Evolutionary conservation across 2,329 filamentous ascomycete genomes (phyloP).

Genomic region (Bisporella sp.): DNA sequence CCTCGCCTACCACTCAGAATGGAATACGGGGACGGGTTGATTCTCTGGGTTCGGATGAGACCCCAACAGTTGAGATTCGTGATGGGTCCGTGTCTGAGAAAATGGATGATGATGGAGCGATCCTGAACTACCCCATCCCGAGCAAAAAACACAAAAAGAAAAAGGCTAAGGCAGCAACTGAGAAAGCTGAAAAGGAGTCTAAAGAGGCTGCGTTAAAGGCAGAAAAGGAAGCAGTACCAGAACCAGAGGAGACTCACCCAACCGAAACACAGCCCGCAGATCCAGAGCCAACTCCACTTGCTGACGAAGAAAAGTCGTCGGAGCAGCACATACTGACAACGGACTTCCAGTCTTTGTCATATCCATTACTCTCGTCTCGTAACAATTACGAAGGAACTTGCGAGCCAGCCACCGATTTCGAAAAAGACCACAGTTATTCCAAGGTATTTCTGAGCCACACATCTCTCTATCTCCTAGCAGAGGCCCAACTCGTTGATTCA

Average conservation of each 20-base stretch:
- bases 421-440: constrained; percentile 8
- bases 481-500: constrained; percentile 8
- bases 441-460: constrained; percentile 10
- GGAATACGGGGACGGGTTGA: neutral
- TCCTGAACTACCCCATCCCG: neutral
- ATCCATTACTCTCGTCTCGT: constrained; percentile 1
- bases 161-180: neutral
- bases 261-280: neutral
- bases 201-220: neutral
- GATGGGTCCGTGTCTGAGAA: neutral
- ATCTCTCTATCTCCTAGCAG: constrained; percentile 10
- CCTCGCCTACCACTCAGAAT: neutral
- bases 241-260: neutral
- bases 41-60: neutral
- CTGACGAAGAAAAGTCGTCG: neutral
- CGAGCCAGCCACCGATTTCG: constrained; percentile 9
- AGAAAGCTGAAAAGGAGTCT: neutral
- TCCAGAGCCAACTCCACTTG: neutral
- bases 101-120: neutral
- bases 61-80: neutral
- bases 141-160: neutral
- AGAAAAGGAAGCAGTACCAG: neutral
- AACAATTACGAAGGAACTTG: constrained; percentile 7
- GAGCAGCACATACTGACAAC: neutral
- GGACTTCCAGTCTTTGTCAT: constrained; percentile 8